phyloP scores from a whole-genome alignment of 192 early-diverging fungal genomes.

The Mortierella claussenii region DNA sequence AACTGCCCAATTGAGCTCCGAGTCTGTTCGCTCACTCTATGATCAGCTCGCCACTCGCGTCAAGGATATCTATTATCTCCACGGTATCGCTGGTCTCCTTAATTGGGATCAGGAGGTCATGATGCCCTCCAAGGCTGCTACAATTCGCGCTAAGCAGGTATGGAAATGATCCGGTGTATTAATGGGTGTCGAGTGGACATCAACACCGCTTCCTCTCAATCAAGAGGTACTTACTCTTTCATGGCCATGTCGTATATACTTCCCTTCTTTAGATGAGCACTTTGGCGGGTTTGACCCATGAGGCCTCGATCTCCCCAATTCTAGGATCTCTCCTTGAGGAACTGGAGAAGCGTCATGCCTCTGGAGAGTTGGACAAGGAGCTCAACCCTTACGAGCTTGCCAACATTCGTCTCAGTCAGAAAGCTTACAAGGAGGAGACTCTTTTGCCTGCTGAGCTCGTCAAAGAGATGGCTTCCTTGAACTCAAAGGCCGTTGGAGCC shows the following conservation, averaged over 20 bases:
- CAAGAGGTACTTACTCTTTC: not conserved
- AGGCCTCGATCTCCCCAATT: slow-evolving; percentile 21
- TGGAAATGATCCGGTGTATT: not conserved
- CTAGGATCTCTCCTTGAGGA: slow-evolving; percentile 48
- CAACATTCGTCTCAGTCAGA: slow-evolving; percentile 36
- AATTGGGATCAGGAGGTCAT: slow-evolving; percentile 56
- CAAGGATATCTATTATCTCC: slow-evolving; percentile 34
- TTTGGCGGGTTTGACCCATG: slow-evolving; percentile 46
- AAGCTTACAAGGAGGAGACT: slow-evolving; percentile 35
- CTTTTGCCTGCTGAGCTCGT: slow-evolving; percentile 30
- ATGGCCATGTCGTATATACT: not conserved
- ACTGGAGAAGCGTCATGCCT: slow-evolving; percentile 20
- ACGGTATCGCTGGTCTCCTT: slow-evolving; percentile 29
- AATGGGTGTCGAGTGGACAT: not conserved
- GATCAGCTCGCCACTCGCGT: slow-evolving; percentile 29
- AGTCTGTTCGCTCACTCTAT: slow-evolving; percentile 46
- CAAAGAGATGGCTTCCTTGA: slow-evolving; percentile 21
- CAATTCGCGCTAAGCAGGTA: slow-evolving; percentile 36
- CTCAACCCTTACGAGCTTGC: slow-evolving; percentile 44
- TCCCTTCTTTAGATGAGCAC: slow-evolving; percentile 16
- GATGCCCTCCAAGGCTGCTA: slow-evolving; percentile 54
- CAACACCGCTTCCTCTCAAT: not conserved
- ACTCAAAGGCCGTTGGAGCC: slow-evolving; percentile 28
- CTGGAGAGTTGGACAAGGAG: slow-evolving; percentile 26
- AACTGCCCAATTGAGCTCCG: slow-evolving; percentile 33